Evolutionary conservation across 2,329 filamentous ascomycete genomes (phyloP), one percentile per base, ranked within the genome.

Genomic region (Cladophialophora immunda): DNA sequence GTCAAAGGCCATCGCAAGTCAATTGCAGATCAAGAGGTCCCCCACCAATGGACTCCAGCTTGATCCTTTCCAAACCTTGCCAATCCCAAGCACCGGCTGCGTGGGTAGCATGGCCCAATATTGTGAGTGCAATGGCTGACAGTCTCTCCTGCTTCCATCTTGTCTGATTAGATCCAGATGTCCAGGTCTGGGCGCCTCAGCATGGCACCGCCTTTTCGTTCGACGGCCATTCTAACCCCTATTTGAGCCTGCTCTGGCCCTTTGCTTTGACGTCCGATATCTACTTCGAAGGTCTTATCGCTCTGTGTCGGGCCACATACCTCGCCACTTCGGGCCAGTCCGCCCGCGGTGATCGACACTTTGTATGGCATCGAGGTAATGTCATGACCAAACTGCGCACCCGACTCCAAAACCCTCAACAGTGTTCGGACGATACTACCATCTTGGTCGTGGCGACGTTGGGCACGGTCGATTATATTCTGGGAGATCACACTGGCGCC

Each of bases 161-260:
- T 19, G 8, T 53, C 58, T 61, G 47, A 61, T 41, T 7, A n/a
- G 47, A n/a, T 52, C 36, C 45, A 67, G 65, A 47, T 53, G 54
- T 68, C 32, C 65, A 65, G 36, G 65, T 68, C 5, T 68, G 65
- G 65, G 65, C 55, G 34, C 61, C 65, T n/a, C 65, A 65, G 55
- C 65, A 68, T 56, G 65, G 65, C n/a, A 47, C 54, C 9, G 61
- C 61, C 8, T 68, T 68, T 50, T 62, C 61, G 9, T 53, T 68
- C 52, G 65, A 68, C 11, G 57, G 62, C 11, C 61, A 68, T 61
- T 22, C 62, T 27, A 68, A 68, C 41, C 65, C 65, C 9, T 68
- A 68, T 29, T 36, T 68, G 57, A 64, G 54, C 30, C 62, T 68
- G 19, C 65, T 68, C 13, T 68, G 65, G 65, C 65, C 65, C 22